phyloP scores from a whole-genome alignment of 2,329 filamentous ascomycete species.

The Aurifilum marmelostoma region DNA sequence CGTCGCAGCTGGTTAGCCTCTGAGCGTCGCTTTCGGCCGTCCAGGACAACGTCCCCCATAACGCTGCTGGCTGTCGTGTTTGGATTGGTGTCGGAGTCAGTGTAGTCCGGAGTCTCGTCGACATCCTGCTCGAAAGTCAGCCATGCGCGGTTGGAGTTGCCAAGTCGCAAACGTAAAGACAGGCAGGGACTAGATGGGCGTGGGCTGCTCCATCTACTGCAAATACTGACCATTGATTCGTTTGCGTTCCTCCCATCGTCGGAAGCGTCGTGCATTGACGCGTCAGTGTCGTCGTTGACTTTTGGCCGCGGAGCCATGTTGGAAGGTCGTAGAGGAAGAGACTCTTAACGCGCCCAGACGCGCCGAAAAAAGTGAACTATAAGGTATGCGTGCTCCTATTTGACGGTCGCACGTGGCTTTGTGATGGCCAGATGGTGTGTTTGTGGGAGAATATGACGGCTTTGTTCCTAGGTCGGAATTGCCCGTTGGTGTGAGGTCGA shows the following conservation, averaged over 20 bases:
- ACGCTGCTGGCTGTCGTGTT: slow-evolving; percentile 82
- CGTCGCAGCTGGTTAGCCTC: slow-evolving; percentile 89
- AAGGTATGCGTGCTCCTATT: slow-evolving; percentile 7
- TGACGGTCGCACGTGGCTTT: slow-evolving; percentile 10
- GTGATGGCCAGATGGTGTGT: slow-evolving; percentile 1
- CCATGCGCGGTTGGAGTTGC: neutral
- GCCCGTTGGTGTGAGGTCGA: slow-evolving; percentile 19
- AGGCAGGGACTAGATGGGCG: neutral
- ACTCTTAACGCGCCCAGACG: slow-evolving; percentile 42
- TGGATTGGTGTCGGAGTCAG: slow-evolving; percentile 68
- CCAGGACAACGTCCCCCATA: slow-evolving; percentile 70
- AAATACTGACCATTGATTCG: slow-evolving; percentile 55
- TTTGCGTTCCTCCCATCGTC: slow-evolving; percentile 44
- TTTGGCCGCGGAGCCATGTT: slow-evolving; percentile 62
- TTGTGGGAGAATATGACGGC: slow-evolving; percentile 14
- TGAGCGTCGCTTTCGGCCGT: slow-evolving; percentile 83
- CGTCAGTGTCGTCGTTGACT: slow-evolving; percentile 60
- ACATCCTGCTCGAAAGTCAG: slow-evolving; percentile 51
- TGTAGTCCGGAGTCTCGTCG: slow-evolving; percentile 68
- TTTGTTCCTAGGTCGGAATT: slow-evolving; percentile 11
- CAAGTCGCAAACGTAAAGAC: neutral
- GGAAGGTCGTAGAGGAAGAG: slow-evolving; percentile 34
- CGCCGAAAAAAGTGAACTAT: slow-evolving; percentile 38
- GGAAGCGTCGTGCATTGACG: slow-evolving; percentile 65
- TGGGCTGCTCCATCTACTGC: no score